phyloP scores from a whole-genome alignment of 441 rosid genomes.

The Omphalea diandra region DNA sequence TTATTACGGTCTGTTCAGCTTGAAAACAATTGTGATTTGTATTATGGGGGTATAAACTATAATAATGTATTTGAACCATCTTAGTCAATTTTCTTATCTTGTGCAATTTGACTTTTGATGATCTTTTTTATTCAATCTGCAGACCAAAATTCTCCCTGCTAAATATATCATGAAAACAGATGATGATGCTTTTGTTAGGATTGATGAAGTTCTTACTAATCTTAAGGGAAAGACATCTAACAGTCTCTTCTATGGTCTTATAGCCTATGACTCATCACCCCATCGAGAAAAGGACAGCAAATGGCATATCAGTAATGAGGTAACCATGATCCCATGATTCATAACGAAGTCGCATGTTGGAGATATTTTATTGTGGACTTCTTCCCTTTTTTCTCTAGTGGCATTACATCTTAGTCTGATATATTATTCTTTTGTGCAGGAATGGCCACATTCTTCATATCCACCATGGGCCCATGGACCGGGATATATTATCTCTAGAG shows the following conservation, averaged over 20 bases:
- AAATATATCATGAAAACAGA: constrained; percentile 91
- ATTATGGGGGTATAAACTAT: constrained; percentile 66
- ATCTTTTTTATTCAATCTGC: constrained; percentile 31
- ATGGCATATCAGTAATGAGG: constrained; percentile 81
- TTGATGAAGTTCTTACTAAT: constrained; percentile 66
- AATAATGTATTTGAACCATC: background rate
- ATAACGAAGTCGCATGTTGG: background rate
- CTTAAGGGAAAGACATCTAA: constrained; percentile 56
- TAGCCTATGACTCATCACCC: constrained; percentile 69
- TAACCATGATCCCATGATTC: constrained; percentile 28
- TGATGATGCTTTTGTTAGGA: constrained; percentile 87
- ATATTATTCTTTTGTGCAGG: constrained; percentile 40
- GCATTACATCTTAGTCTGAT: constrained; percentile 7
- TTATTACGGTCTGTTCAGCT: constrained; percentile 75
- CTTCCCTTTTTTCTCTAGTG: background rate
- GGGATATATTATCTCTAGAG: constrained; percentile 71
- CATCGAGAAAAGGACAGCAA: constrained; percentile 76
- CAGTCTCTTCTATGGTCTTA: constrained; percentile 66
- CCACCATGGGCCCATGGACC: constrained; percentile 99
- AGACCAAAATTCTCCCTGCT: constrained; percentile 78
- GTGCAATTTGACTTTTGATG: background rate
- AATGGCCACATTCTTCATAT: constrained; percentile 65
- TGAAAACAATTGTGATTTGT: constrained; percentile 85
- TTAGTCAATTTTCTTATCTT: background rate
- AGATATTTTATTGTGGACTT: constrained; percentile 13